Conservation (phyloP, 2,329 filamentous ascomycete species). For the Colletotrichum liaoningense region DNA sequence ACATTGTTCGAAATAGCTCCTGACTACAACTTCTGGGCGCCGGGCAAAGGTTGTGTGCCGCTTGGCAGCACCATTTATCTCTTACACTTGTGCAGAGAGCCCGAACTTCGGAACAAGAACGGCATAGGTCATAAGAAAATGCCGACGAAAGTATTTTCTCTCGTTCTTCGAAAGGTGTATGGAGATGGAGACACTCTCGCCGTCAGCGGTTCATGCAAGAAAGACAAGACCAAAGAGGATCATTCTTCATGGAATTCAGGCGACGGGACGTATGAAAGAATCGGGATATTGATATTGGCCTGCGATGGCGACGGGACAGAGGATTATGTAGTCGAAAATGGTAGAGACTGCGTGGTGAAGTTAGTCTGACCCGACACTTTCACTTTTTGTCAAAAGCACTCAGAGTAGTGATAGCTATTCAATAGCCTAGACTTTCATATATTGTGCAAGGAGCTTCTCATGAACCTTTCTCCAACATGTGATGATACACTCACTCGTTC, state of each 20-base stretch:
- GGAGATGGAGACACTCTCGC: not conserved
- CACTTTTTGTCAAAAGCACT: too few species aligned
- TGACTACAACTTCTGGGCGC: not conserved
- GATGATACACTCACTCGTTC: too few species aligned
- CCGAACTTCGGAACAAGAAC: not conserved
- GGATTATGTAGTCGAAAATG: not conserved
- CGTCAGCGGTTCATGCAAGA: too few species aligned
- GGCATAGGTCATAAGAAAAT: not conserved
- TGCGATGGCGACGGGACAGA: not conserved
- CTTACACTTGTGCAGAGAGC: not conserved
- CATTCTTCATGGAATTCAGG: too few species aligned
- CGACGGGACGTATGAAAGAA: not conserved
- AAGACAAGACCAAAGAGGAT: not conserved
- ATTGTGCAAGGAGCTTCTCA: too few species aligned
- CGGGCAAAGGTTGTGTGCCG: not conserved
- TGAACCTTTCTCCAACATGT: too few species aligned
- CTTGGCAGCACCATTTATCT: not conserved
- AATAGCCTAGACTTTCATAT: too few species aligned
- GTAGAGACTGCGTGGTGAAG: not conserved
- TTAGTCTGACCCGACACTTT: not conserved
- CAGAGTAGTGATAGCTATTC: too few species aligned
- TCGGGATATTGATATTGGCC: not conserved
- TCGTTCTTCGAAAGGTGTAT: not conserved
- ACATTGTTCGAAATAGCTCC: not conserved
- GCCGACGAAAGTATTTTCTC: not conserved